Evolutionary conservation across 1,284 basidiomycete genomes (phyloP).

Genomic region (Ceratobasidium sp.): DNA sequence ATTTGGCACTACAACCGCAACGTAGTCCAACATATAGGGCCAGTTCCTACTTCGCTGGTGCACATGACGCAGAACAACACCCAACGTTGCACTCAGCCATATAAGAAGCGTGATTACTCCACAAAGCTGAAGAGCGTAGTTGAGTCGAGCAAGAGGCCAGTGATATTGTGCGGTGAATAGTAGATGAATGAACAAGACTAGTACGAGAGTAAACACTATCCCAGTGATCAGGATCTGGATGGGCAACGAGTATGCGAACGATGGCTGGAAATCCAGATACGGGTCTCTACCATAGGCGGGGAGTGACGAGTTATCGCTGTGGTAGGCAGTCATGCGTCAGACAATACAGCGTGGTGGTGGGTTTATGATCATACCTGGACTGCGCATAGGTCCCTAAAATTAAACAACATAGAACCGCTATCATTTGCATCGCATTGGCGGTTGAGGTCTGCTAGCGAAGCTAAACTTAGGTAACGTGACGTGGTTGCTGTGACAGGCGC

Average conservation of each 20-base stretch:
- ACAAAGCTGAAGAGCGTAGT: slow-evolving; percentile 89
- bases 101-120: slow-evolving; percentile 84
- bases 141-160: slow-evolving; percentile 90
- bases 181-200: slow-evolving; percentile 91
- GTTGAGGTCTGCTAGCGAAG: not conserved
- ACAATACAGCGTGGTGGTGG: not conserved
- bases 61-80: slow-evolving; percentile 74
- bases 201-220: slow-evolving; percentile 85
- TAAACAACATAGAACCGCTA: slow-evolving; percentile 8
- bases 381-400: slow-evolving; percentile 20
- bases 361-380: not conserved
- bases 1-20: slow-evolving; percentile 84
- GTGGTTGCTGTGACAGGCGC: too few species aligned
- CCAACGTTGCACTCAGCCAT: slow-evolving; percentile 78
- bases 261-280: slow-evolving; percentile 77
- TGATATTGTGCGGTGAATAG: slow-evolving; percentile 97
- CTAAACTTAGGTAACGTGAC: too few species aligned
- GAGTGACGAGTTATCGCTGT: not conserved
- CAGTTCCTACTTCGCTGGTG: slow-evolving; percentile 75
- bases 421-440: slow-evolving; percentile 33
- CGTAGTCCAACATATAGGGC: slow-evolving; percentile 96
- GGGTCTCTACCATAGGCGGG: slow-evolving; percentile 63
- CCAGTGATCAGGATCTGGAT: slow-evolving; percentile 91
- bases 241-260: slow-evolving; percentile 87
- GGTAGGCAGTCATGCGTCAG: not conserved